phyloP scores from a whole-genome alignment of 2,329 filamentous ascomycete species.

The Sarocladiaceae sp. region DNA sequence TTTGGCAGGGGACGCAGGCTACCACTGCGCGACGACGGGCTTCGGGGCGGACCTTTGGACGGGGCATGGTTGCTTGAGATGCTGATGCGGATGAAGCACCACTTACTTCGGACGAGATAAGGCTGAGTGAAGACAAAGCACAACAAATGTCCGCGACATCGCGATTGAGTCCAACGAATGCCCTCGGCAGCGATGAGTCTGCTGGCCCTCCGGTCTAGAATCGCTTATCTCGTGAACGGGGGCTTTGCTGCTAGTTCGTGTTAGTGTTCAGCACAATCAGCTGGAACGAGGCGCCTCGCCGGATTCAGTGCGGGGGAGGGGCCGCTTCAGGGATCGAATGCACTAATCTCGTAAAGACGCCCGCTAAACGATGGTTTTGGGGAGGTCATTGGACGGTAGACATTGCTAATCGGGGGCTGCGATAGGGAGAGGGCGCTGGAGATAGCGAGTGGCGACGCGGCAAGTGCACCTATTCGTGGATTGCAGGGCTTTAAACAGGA shows the following conservation, averaged over 20 bases:
- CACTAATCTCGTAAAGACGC: too few species aligned
- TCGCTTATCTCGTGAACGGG: background rate
- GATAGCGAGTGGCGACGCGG: background rate
- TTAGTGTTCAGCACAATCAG: background rate
- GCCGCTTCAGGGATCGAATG: background rate
- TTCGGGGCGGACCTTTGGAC: constrained; percentile 44
- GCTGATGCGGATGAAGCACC: background rate
- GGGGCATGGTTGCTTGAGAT: constrained; percentile 36
- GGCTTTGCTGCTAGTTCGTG: background rate
- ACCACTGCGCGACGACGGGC: constrained; percentile 44
- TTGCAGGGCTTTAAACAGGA: too few species aligned
- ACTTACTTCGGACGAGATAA: too few species aligned
- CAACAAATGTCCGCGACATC: too few species aligned
- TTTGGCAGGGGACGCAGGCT: constrained; percentile 43
- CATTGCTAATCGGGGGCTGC: background rate
- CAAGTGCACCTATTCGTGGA: background rate
- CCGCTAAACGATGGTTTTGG: background rate
- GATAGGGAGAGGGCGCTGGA: background rate
- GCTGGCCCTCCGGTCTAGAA: background rate
- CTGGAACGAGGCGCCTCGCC: background rate
- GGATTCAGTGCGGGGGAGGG: background rate
- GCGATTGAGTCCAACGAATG: too few species aligned
- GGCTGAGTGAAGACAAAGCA: background rate
- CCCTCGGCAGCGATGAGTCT: background rate
- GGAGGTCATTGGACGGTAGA: too few species aligned